Base-by-base conservation (phyloP, 2,329 filamentous ascomycete species). In the Ophiocordyceps camponoti-floridani region DNA sequence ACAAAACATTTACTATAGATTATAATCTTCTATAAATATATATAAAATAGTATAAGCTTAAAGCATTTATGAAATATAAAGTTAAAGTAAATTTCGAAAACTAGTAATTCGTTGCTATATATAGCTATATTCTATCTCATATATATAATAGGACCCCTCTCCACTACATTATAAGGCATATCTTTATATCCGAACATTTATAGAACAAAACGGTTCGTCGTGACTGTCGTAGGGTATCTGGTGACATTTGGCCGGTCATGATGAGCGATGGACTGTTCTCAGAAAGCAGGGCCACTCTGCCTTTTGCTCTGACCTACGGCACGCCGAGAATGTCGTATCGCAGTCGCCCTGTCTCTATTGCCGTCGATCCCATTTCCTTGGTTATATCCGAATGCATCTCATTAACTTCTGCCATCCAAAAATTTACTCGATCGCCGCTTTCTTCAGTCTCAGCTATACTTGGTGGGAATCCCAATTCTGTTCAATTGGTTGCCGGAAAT, bases 311-410 rank as follows among this genome's bases (percentile, higher is more conserved):
- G 9, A n/a, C 31, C 10, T 35, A n/a, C 12, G 59, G 63, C 30
- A 52, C 57, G 27, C 68, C 62, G 49, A 63, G 72, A 50, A 74
- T 75, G 65, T 69, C 74, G 52, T 77, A 77, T 54, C 66, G 73
- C 54, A 76, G 69, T 54, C 70, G 73, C 16, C 73, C 73, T 7
- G 71, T 88, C 30, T 77, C 84, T 31, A 85, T 94, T 49, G 85
- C 88, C 40, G 82, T 94, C 52, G 85, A 94, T 56, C 87, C 88
- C 1, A 81, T 94, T 46, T 88, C 87, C 43, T 70, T 98, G 54
- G 87, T 98, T 51, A 94, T 94, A 50, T 94, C 89, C 63, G 91
- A 98, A 79, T 98, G 91, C 63, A 96, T 96, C 59, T 89, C 88
- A 41, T 89, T 98, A 65, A 96, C 91, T 13, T 95, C 89, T 49